These are phyloP conservation scores for Alternaria sp. DNA, from an alignment of 2,329 filamentous ascomycete species.

Conservation along the genomic window DNA sequence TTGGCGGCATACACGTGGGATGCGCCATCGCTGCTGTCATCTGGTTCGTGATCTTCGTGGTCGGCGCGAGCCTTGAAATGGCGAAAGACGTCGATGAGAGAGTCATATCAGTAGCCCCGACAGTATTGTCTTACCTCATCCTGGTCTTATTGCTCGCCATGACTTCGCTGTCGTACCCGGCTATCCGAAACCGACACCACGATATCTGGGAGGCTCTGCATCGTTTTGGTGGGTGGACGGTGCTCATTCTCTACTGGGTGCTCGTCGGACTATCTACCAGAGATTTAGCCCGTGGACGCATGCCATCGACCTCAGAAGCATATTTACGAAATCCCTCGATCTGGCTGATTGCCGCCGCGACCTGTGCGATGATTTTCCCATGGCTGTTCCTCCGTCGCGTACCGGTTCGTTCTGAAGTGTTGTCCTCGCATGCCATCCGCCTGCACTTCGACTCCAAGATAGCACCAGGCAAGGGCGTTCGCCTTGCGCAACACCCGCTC, in stretches of 20 bases:
- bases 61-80: constrained; percentile 48
- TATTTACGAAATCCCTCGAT: constrained; percentile 54
- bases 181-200: constrained; percentile 43
- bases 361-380: constrained; percentile 73
- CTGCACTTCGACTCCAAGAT: constrained; percentile 61
- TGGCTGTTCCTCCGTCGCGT: constrained; percentile 78
- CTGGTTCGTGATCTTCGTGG: constrained; percentile 57
- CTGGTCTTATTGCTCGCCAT: constrained; percentile 42
- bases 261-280: constrained; percentile 38
- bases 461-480: constrained; percentile 42
- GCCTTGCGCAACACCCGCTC: constrained; percentile 46
- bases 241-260: constrained; percentile 48
- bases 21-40: constrained; percentile 45
- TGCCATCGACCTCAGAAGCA: constrained; percentile 25
- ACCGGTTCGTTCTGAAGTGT: constrained; percentile 69
- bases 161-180: constrained; percentile 41
- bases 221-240: constrained; percentile 50
- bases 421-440: constrained; percentile 77
- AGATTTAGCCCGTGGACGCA: constrained; percentile 28
- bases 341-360: constrained; percentile 74
- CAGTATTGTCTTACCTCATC: constrained; percentile 44
- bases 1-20: constrained; percentile 50
- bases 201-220: constrained; percentile 49
- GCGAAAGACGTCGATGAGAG: constrained; percentile 28
- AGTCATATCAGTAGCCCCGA: constrained; percentile 28